Evolutionary conservation across 495 filamentous ascomycete genomes (phyloP).

Genomic region (Neurospora sp.): DNA sequence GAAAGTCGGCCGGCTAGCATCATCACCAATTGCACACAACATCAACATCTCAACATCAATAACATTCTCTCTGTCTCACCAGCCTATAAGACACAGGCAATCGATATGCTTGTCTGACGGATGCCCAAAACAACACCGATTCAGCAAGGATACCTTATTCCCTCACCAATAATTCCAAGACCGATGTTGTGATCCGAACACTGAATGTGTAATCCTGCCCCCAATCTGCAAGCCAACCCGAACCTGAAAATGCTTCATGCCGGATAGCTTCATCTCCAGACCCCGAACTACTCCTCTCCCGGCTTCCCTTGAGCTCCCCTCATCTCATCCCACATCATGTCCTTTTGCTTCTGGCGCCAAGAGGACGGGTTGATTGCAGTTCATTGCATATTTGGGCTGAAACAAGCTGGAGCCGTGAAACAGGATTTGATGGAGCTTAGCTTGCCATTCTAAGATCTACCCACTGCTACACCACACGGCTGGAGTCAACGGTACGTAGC

Average conservation of each 20-base stretch:
- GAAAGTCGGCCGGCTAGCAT: not conserved
- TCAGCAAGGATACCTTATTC: not conserved
- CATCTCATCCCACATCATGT: not conserved
- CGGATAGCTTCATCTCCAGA: not conserved
- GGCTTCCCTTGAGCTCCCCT: not conserved
- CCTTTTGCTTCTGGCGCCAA: not conserved
- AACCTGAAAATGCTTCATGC: not conserved
- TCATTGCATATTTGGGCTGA: conserved; percentile 2
- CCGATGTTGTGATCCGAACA: not conserved
- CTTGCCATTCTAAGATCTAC: not conserved
- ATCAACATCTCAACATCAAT: not conserved
- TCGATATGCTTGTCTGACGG: not conserved
- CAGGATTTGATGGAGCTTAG: conserved; percentile 2
- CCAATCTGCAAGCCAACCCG: not conserved
- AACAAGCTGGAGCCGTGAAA: conserved; percentile 1
- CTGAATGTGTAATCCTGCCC: not conserved
- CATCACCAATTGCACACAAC: not conserved
- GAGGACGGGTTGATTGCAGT: not conserved
- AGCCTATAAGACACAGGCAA: not conserved
- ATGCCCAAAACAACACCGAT: not conserved
- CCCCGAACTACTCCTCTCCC: not conserved
- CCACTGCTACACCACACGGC: not conserved
- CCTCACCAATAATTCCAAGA: not conserved
- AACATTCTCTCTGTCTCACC: not conserved
- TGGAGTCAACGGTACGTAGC: not conserved